Base-by-base conservation (phyloP, 495 filamentous ascomycete species). In the Ramalina intermedia region DNA sequence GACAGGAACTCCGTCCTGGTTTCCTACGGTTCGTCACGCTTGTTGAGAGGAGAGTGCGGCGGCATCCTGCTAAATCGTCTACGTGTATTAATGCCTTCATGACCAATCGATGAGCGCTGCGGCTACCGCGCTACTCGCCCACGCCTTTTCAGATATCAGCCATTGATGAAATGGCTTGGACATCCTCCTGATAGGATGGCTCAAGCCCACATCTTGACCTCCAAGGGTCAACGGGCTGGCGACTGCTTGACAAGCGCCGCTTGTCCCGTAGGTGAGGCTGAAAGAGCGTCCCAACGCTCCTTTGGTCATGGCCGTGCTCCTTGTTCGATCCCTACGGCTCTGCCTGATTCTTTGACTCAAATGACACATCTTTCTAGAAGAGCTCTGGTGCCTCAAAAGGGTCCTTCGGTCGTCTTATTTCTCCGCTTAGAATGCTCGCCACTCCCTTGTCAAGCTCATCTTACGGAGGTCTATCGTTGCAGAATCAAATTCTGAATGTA, bases 321-420 rank as follows among this genome's bases (percentile, higher is more conserved):
- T 40, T 20, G 12, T 43, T 14, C 8, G 3, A 41, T 23, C 37
- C 26, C 11, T 5, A 14, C 27, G 44, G 51, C 40, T 41, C 39
- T 51, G 53, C 53, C 53, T 55, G 42, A 37, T 42, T 33, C 9
- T n/a, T 14, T 46, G 42, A 49, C 46, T 49, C 41, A 24, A 29
- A 14, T 11, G 17, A 47, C 18, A 6, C 17, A 12, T 20, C 16
- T 35, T 20, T 50, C 36, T 41, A 55, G 48, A 50, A 49, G 41
- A 35, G 8, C 29, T 37, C 35, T 29, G 17, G 18, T 21, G 29
- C 20, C 37, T 40, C n/a, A 14, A 35, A 14, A 20, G 11, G 23
- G 16, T 38, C 13, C 29, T 24, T 21, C 8, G n/a, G 18, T 36
- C n/a, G 17, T 35, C 12, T 39, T 13, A 11, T 40, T 45, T 41